These are phyloP conservation scores for Papilionanthe hybrid DNA, from an alignment of 116 monocot genomes.

Conservation along the genomic window DNA sequence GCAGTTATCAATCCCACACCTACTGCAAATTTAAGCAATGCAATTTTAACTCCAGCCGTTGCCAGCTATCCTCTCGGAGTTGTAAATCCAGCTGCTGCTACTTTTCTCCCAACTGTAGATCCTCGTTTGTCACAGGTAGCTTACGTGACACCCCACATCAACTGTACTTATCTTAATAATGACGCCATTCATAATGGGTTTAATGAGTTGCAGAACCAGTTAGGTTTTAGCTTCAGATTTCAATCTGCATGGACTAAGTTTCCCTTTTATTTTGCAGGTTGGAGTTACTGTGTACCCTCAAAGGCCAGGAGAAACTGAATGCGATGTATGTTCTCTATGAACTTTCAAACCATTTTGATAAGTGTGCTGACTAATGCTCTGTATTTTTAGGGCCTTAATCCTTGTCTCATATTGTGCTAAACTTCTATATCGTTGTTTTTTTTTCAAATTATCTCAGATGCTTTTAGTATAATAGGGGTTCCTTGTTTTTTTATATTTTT, in stretches of 20 bases:
- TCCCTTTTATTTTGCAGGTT: slow-evolving; percentile 38
- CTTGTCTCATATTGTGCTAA: too few relatives aligned
- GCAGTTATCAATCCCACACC: slow-evolving; percentile 45
- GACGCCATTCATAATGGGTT: too few relatives aligned
- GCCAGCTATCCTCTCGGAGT: slow-evolving; percentile 39
- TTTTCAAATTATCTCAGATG: too few relatives aligned
- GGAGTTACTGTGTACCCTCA: slow-evolving; percentile 63
- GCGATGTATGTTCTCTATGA: slow-evolving; percentile 60
- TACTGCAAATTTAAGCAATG: slow-evolving; percentile 23
- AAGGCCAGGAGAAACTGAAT: slow-evolving; percentile 81
- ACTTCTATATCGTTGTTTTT: too few relatives aligned
- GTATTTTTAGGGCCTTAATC: too few relatives aligned
- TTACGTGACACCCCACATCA: neutral
- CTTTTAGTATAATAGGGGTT: too few relatives aligned
- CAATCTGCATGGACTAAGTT: neutral
- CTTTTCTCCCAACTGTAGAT: slow-evolving; percentile 50
- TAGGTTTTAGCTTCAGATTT: neutral
- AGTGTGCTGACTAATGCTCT: neutral
- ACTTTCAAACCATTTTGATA: neutral
- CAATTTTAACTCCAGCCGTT: slow-evolving; percentile 31
- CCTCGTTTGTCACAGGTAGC: slow-evolving; percentile 35
- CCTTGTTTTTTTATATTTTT: too few relatives aligned
- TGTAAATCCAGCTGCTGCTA: slow-evolving; percentile 46
- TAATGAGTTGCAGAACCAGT: too few relatives aligned
- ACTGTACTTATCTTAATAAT: neutral